Conservation (phyloP, 2,329 filamentous ascomycete genomes). For the Acephala macrosclerotiorum region DNA sequence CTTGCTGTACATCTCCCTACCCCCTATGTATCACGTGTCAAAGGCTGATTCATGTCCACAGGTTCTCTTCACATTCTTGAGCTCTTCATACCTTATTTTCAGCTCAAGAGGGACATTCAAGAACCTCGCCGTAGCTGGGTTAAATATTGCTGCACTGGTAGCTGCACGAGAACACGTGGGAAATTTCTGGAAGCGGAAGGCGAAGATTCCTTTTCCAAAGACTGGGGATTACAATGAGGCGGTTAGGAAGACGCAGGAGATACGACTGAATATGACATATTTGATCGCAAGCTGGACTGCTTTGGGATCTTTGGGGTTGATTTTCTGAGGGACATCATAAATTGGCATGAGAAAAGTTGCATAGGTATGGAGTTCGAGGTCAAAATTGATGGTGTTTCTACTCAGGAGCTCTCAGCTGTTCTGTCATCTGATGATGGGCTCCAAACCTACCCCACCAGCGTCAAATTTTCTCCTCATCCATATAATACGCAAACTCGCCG, state of each 20-base stretch:
- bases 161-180: slow-evolving; percentile 32
- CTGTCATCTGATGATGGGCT: too few species aligned
- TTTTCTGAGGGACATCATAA: neutral
- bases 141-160: slow-evolving; percentile 33
- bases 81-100: slow-evolving; percentile 20
- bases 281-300: slow-evolving; percentile 33
- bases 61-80: slow-evolving; percentile 29
- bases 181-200: slow-evolving; percentile 35
- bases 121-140: slow-evolving; percentile 7
- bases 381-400: neutral
- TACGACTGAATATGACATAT: slow-evolving; percentile 36
- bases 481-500: neutral
- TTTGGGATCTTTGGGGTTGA: slow-evolving; percentile 17
- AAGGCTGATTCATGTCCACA: slow-evolving; percentile 5
- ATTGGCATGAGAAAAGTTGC: neutral
- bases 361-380: neutral
- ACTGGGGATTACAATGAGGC: slow-evolving; percentile 38
- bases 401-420: neutral
- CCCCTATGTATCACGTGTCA: neutral
- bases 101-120: neutral
- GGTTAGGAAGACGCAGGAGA: slow-evolving; percentile 33
- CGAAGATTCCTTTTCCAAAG: slow-evolving; percentile 33
- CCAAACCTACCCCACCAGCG: too few species aligned
- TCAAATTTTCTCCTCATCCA: neutral
- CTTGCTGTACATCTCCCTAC: slow-evolving; percentile 43